These are phyloP conservation scores for Tricholoma sp. DNA, from an alignment of 768 basidiomycete species.

Conservation along the genomic window DNA sequence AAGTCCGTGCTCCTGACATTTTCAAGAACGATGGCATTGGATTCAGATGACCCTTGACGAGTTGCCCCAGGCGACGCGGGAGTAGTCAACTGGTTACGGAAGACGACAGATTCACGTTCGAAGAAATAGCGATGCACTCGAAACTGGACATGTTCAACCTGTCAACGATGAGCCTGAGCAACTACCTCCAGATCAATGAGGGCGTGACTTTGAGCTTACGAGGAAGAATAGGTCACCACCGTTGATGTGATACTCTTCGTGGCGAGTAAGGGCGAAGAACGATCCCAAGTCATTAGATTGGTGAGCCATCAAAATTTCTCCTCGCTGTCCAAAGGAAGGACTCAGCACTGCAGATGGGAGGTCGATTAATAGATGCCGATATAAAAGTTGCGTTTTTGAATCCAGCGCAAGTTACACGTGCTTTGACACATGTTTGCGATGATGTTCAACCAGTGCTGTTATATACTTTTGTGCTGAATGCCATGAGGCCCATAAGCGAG, in stretches of 20 bases:
- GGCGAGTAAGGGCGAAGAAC: constrained; percentile 22
- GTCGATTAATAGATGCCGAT: constrained; percentile 31
- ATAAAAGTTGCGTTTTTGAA: constrained; percentile 22
- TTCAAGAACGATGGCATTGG: constrained; percentile 39
- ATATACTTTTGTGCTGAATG: constrained; percentile 3
- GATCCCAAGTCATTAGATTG: constrained; percentile 10
- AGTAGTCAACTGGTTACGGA: constrained; percentile 30
- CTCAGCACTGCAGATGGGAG: constrained; percentile 20
- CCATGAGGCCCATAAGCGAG: no score
- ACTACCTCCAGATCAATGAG: constrained; percentile 25
- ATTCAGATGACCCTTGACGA: constrained; percentile 32
- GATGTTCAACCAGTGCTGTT: not conserved
- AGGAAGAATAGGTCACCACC: constrained; percentile 49
- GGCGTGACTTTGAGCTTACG: constrained; percentile 32
- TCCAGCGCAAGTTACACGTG: constrained; percentile 30
- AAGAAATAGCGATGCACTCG: constrained; percentile 54
- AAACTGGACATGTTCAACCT: constrained; percentile 52
- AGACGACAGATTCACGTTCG: constrained; percentile 42
- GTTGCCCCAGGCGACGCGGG: constrained; percentile 27
- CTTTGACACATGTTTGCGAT: constrained; percentile 5
- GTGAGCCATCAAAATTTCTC: constrained; percentile 15
- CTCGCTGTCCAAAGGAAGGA: constrained; percentile 25
- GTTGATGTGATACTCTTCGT: constrained; percentile 40
- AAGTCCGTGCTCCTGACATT: constrained; percentile 35
- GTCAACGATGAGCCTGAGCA: constrained; percentile 22